Evolutionary conservation across 441 rosid genomes (phyloP).

Genomic region (Populus hybrid): DNA sequence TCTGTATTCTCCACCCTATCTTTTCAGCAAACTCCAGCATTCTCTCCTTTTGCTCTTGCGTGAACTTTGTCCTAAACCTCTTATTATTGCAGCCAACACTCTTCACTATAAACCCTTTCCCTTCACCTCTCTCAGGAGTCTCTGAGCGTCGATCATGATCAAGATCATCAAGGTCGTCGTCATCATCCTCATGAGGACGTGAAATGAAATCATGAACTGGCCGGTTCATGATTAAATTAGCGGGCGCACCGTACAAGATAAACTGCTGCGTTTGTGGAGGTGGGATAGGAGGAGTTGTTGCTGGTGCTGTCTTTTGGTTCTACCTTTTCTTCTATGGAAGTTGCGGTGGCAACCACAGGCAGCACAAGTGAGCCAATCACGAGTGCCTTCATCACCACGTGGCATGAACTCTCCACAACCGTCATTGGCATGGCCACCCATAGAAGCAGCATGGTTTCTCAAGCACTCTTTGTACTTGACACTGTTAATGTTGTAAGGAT

Average conservation of each 20-base stretch:
- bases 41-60: constrained; percentile 77
- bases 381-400: constrained; percentile 55
- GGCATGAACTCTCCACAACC: constrained; percentile 95
- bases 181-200: background rate
- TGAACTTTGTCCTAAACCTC: constrained; percentile 77
- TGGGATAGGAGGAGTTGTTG: background rate
- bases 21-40: constrained; percentile 77
- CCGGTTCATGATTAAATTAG: background rate
- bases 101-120: background rate
- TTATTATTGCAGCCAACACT: constrained; percentile 42
- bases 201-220: background rate
- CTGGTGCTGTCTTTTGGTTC: background rate
- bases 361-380: constrained; percentile 70
- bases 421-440: constrained; percentile 77
- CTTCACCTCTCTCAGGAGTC: constrained; percentile 31
- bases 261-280: background rate
- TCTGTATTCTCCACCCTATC: constrained; percentile 82
- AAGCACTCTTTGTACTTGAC: constrained; percentile 64
- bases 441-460: constrained; percentile 74
- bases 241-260: background rate
- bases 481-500: background rate
- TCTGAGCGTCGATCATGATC: constrained; percentile 21
- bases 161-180: background rate
- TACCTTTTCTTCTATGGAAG: constrained; percentile 72
- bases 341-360: constrained; percentile 94